Conservation (phyloP, 1,284 basidiomycete species). For the Naganishia cerealis region DNA sequence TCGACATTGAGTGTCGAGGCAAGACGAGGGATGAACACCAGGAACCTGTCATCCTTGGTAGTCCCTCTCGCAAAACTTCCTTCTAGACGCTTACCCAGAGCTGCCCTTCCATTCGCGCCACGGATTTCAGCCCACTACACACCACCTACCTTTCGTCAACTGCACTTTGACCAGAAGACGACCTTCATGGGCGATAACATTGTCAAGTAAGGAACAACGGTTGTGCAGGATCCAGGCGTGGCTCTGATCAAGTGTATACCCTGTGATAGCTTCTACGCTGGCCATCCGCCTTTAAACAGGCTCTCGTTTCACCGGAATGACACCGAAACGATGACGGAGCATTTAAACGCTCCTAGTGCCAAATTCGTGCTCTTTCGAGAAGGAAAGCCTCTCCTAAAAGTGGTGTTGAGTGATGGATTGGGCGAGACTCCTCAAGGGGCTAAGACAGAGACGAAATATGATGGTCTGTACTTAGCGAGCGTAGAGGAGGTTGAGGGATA, state of each 20-base stretch:
- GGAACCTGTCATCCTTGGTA: background rate
- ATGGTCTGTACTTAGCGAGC: conserved; percentile 48
- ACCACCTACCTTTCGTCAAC: background rate
- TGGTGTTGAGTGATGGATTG: background rate
- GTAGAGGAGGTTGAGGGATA: conserved; percentile 62
- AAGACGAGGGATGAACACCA: background rate
- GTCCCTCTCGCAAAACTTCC: background rate
- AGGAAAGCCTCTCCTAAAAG: conserved; percentile 40
- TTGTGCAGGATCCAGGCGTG: background rate
- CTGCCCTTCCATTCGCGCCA: background rate
- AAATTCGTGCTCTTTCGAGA: conserved; percentile 70
- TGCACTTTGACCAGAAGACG: conserved; percentile 21
- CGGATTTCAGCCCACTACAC: background rate
- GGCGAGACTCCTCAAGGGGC: background rate
- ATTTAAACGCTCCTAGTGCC: conserved; percentile 62
- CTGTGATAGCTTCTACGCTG: conserved; percentile 66
- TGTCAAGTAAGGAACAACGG: conserved; percentile 45
- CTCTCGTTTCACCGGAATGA: conserved; percentile 79
- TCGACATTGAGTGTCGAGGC: background rate
- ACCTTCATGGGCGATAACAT: conserved; percentile 45
- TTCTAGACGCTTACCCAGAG: background rate
- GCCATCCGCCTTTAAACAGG: conserved; percentile 75
- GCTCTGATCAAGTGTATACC: background rate
- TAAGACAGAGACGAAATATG: conserved; percentile 9
- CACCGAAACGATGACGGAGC: conserved; percentile 67